Percentiles rank a stretch among this genome's conserved stretches.
These are phyloP conservation scores for Alternaria sp. DNA, from an alignment of 2,329 filamentous ascomycete species.

Conservation along the genomic window DNA sequence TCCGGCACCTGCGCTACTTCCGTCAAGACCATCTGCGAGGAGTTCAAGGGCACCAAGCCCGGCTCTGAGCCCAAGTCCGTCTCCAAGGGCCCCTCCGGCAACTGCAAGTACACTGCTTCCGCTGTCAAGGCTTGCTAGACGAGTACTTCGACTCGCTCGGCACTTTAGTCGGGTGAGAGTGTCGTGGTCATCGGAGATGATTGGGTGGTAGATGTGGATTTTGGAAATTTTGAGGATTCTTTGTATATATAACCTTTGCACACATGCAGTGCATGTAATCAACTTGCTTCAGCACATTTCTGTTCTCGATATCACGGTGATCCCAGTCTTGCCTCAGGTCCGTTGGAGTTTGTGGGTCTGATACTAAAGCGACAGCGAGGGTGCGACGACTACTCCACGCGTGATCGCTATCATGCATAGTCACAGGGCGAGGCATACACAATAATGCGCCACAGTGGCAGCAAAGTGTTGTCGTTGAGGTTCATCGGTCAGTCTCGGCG, in stretches of 20 bases:
- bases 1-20: constrained; percentile 37
- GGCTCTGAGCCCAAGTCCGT: constrained; percentile 39
- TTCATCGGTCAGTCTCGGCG: background rate
- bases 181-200: background rate
- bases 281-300: background rate
- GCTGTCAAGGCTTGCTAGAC: constrained; percentile 41
- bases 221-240: constrained; percentile 20
- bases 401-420: background rate
- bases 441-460: background rate
- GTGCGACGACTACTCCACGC: background rate
- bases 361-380: background rate
- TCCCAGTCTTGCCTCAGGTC: background rate
- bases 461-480: background rate
- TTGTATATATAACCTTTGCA: constrained; percentile 24
- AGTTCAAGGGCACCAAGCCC: constrained; percentile 42
- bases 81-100: constrained; percentile 35
- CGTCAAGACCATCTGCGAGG: constrained; percentile 45
- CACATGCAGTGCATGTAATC: constrained; percentile 21
- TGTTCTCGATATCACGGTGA: background rate
- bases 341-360: too few species aligned
- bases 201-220: background rate
- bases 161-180: background rate
- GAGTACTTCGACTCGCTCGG: background rate
- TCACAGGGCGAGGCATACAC: background rate
- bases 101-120: constrained; percentile 43